Evolutionary conservation across 2,329 filamentous ascomycete species (phyloP), one percentile per base, ranked within the genome.

Genomic region (Xylariaceae sp.): DNA sequence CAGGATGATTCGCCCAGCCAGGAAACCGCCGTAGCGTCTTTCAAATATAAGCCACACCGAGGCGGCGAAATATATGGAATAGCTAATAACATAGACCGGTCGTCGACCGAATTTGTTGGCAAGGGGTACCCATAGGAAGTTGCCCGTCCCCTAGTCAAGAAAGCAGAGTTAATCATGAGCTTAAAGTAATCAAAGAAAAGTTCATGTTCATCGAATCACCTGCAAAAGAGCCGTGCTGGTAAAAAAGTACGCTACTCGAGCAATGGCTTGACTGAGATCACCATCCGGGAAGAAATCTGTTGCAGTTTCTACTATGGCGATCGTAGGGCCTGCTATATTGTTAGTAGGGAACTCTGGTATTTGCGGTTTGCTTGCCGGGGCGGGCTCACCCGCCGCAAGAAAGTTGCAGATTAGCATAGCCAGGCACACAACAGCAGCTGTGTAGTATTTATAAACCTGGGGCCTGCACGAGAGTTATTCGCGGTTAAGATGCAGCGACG

Each of bases 341-440:
- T 47, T 40, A 52, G 41, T 30, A 40, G 11, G 16, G 11, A n/a
- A 23, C 18, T 23, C 27, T 18, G 8, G 8, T 20, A 26, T 15
- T 37, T 26, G 7, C 23, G 27, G 16, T 16, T 30, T 36, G 18
- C 11, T 23, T 15, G 24, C 8, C 20, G n/a, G 18, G 7, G 8
- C 6, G 13, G 20, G 13, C 53, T 50, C 58, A 66, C 74, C 81
- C n/a, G 79, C 81, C 0, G 80, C 79, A 4, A 83, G 67, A 58
- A 83, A 83, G 65, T 83, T 83, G 68, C 75, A 80, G 66, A 83
- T 74, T 55, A 81, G 72, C 71, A 83, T 82, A 46, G 80, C 79
- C 3, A 77, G 55, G 62, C 77, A 82, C 27, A 82, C 73, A 11
- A 81, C 67, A 41, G 69, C 62, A 7, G 79, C 78, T 30, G 78